phyloP scores from a whole-genome alignment of 1,284 basidiomycete species.

The Fomitopsis schrenkii region DNA sequence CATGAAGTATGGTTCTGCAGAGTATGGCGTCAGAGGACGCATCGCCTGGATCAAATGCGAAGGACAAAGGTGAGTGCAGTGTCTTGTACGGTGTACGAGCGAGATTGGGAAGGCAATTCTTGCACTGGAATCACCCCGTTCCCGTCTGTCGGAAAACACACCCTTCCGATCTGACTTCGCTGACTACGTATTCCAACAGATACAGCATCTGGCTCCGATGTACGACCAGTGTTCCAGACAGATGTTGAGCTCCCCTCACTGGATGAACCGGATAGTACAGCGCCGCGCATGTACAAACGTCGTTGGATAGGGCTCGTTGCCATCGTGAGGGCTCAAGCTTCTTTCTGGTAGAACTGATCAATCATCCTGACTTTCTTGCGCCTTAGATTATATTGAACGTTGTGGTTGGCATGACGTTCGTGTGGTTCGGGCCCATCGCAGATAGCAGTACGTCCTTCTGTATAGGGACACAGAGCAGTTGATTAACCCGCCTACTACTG shows the following conservation, averaged over 20 bases:
- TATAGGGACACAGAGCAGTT: background rate
- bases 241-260: background rate
- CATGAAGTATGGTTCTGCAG: too few species aligned
- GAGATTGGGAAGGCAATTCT: too few species aligned
- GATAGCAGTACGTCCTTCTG: slow-evolving; percentile 44
- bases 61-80: too few species aligned
- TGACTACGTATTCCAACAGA: too few species aligned
- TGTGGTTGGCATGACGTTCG: slow-evolving; percentile 58
- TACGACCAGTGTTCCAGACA: background rate
- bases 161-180: too few species aligned
- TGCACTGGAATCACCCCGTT: too few species aligned
- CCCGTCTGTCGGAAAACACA: too few species aligned
- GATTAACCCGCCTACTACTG: background rate
- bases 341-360: background rate
- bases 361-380: background rate
- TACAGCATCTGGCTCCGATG: background rate
- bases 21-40: too few species aligned
- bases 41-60: too few species aligned
- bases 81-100: too few species aligned
- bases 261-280: background rate
- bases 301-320: background rate
- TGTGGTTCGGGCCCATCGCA: slow-evolving; percentile 77
- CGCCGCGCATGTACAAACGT: background rate
- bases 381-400: slow-evolving; percentile 56
- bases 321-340: background rate